These are phyloP conservation scores for Sechiopsis laciniata DNA, from an alignment of 306 rosid species.

Conservation along the genomic window DNA sequence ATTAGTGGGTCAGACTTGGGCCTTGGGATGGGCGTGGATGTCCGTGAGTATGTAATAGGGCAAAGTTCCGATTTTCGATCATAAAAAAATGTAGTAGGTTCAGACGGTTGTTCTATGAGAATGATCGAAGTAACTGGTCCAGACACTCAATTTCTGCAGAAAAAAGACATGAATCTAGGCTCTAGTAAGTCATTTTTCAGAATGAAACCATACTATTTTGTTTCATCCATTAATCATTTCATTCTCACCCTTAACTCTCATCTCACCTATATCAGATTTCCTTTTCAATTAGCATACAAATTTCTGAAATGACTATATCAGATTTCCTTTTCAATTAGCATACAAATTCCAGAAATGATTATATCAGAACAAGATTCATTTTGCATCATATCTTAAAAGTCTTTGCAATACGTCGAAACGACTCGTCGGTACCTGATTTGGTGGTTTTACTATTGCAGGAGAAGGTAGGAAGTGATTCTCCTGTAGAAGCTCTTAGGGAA, in stretches of 20 bases:
- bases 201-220: neutral
- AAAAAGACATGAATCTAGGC: neutral
- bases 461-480: constrained; percentile 47
- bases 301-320: neutral
- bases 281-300: neutral
- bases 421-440: neutral
- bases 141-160: neutral
- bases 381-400: neutral
- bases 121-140: too few species aligned
- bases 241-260: neutral
- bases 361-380: neutral
- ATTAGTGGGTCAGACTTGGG: too few species aligned
- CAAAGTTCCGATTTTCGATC: too few species aligned
- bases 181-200: neutral
- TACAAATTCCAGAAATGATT: neutral
- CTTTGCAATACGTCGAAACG: neutral
- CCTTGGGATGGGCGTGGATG: too few species aligned
- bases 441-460: constrained; percentile 34
- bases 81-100: too few species aligned
- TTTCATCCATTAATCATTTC: neutral
- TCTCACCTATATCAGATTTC: neutral
- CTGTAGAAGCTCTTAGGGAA: constrained; percentile 59
- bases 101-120: too few species aligned
- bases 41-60: too few species aligned
- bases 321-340: neutral